Evolutionary conservation across 2,329 filamentous ascomycete species (phyloP).

Genomic region (Verticillium klebahnii): DNA sequence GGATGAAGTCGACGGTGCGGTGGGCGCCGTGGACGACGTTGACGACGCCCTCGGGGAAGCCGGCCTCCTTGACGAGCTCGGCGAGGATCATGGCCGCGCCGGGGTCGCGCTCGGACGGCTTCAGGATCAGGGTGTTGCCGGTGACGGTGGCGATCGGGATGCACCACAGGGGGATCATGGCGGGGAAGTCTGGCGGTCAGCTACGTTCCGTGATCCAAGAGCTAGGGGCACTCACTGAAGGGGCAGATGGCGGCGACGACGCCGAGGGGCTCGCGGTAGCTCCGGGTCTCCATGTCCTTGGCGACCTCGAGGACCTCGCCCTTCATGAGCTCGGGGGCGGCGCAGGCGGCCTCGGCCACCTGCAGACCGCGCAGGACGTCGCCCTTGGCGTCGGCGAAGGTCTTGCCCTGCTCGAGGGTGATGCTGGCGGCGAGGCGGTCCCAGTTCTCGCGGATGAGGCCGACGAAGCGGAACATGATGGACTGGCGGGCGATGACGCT

Average conservation of each 20-base stretch:
- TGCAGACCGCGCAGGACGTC: conserved; percentile 79
- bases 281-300: conserved; percentile 86
- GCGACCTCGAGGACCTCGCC: conserved; percentile 81
- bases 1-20: conserved; percentile 78
- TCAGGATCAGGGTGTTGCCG: conserved; percentile 79
- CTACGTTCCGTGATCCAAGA: background rate
- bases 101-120: conserved; percentile 82
- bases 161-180: conserved; percentile 91
- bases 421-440: conserved; percentile 80
- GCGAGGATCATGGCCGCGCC: conserved; percentile 82
- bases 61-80: conserved; percentile 73
- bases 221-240: conserved; percentile 59
- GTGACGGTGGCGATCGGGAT: conserved; percentile 81
- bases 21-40: conserved; percentile 80
- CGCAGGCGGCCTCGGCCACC: conserved; percentile 79
- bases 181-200: conserved; percentile 66
- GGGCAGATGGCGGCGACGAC: conserved; percentile 82
- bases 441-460: conserved; percentile 78
- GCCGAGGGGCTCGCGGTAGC: conserved; percentile 76
- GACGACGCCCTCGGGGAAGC: conserved; percentile 76
- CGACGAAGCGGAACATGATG: conserved; percentile 84
- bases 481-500: conserved; percentile 72
- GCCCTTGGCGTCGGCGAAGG: conserved; percentile 75
- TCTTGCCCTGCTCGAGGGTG: conserved; percentile 85
- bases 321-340: conserved; percentile 75